Base-by-base conservation (phyloP, 2,329 filamentous ascomycete genomes). In the Diaporthe citri region DNA sequence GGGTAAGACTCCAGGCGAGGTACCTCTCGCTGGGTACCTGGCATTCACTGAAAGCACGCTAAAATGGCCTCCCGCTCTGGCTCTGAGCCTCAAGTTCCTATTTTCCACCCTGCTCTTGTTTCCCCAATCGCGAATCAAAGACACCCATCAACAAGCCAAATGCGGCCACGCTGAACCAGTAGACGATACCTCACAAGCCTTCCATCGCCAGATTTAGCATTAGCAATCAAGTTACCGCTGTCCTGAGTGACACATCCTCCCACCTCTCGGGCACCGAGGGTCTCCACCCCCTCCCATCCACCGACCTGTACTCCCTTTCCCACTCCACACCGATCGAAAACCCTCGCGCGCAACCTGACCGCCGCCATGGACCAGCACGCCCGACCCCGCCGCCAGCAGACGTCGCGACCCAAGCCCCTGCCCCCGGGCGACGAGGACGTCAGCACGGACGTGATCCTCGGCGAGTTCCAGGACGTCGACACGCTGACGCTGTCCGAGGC, bases 401-500 rank as follows among this genome's bases (percentile, higher is more conserved):
- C 90, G 39, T 92, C 92, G 73, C 92, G 93, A 76, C 88, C 89
- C 76, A 95, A 93, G 85, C 93, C 92, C 77, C 87, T 88, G 59
- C 90, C 90, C 64, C 89, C 91, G 74, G 93, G 94, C 82, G 96
- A 98, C 83, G 96, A 98, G 84, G 95, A 98, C 86, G 96, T 96
- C 34, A 92, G 93, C 67, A 88, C 91, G 10, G 91, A 92, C 73
- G 91, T 98, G 77, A 94, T 93, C 83, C 93, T 99, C 15, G 97
- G 97, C 85, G 96, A 98, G 83, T 98, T 98, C 85, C 92, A 97
- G 80, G 89, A 96, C 81, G 95, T 97, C 78, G 95, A 97, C 82
- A 96, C 96, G 8, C 89, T 99, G 77, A 98, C 96, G 60, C 90
- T 98, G 71, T 97, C 95, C 46, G 97, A 98, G 86, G 96, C 97